phyloP scores from a whole-genome alignment of 1,139 yeast species.

The Hyphopichia pseudoburtonii region DNA sequence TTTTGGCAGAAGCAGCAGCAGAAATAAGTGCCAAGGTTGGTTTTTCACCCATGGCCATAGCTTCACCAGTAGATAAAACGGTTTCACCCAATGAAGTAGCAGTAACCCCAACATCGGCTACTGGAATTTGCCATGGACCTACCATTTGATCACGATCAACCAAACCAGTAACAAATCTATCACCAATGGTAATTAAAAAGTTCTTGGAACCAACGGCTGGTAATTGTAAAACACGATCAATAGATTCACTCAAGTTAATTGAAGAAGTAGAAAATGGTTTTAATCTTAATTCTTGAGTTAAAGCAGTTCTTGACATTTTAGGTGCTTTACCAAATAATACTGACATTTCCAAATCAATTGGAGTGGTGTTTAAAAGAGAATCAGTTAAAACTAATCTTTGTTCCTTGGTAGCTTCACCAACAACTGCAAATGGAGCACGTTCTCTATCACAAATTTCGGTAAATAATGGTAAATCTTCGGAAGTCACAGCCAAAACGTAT shows the following conservation, averaged over 20 bases:
- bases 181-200: conserved; percentile 95
- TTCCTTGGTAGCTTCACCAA: conserved; percentile 90
- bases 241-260: conserved; percentile 57
- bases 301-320: conserved; percentile 81
- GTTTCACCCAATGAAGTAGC: conserved; percentile 83
- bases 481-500: conserved; percentile 90
- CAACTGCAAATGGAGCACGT: conserved; percentile 95
- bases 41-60: conserved; percentile 96
- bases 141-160: conserved; percentile 98
- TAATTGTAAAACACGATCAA: conserved; percentile 78
- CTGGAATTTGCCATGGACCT: conserved; percentile 99
- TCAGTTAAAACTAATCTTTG: conserved; percentile 82
- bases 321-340: conserved; percentile 98
- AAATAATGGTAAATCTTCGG: conserved; percentile 71
- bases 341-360: conserved; percentile 95
- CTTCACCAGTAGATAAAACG: conserved; percentile 82
- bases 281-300: conserved; percentile 60
- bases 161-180: conserved; percentile 93
- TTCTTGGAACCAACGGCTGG: conserved; percentile 97
- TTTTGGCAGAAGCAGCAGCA: conserved; percentile 95
- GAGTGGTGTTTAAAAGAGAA: conserved; percentile 69
- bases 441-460: conserved; percentile 86
- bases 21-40: conserved; percentile 88
- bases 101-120: conserved; percentile 98
- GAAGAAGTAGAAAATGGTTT: conserved; percentile 39